Conservation (phyloP, 306 rosid genomes). For the Dryas octopetala region DNA sequence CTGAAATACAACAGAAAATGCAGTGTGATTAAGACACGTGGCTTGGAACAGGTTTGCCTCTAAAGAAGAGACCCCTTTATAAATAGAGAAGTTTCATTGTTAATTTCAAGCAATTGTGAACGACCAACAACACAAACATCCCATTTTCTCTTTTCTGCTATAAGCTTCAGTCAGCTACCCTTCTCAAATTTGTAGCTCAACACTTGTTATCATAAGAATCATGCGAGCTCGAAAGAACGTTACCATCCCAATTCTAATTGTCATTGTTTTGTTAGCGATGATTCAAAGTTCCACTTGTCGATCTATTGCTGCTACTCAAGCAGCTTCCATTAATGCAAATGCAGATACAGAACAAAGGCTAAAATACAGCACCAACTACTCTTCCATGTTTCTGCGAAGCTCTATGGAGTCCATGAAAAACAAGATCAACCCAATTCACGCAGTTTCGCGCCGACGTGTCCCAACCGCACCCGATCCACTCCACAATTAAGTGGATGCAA, state of each 20-base stretch:
- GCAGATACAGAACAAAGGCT: conserved; percentile 28
- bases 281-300: conserved; percentile 40
- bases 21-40: too few species aligned
- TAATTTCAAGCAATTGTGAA: neutral
- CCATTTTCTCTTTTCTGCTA: neutral
- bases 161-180: neutral
- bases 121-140: neutral
- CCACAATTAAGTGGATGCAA: conserved; percentile 47
- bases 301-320: neutral
- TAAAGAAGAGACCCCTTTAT: conserved; percentile 12
- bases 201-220: neutral
- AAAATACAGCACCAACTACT: conserved; percentile 24
- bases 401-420: conserved; percentile 32
- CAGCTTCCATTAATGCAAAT: neutral
- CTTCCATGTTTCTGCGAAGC: conserved; percentile 37
- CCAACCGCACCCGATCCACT: conserved; percentile 76
- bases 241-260: conserved; percentile 29
- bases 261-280: conserved; percentile 28
- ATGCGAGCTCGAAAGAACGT: conserved; percentile 42
- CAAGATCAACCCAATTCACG: conserved; percentile 38
- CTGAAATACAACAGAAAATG: too few species aligned
- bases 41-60: too few species aligned
- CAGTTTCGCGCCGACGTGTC: conserved; percentile 49
- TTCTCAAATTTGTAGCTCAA: neutral
- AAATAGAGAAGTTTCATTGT: neutral